Percentiles rank a stretch among this genome's conserved stretches.
These are phyloP conservation scores for Lithospermum erythrorhizon DNA, from an alignment of 257 asterid genomes.

Conservation along the genomic window DNA sequence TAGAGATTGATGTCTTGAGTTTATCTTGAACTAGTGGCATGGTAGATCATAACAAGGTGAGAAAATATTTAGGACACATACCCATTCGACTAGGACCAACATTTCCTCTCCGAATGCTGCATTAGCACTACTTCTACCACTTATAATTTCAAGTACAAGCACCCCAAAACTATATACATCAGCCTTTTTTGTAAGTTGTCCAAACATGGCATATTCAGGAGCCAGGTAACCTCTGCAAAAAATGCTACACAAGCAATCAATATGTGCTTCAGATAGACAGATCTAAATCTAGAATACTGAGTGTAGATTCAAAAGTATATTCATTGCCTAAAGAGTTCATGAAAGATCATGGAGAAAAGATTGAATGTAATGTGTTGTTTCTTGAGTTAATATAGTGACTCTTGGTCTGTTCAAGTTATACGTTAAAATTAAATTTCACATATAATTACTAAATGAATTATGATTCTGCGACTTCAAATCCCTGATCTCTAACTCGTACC, in stretches of 20 bases:
- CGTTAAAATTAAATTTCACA: too few relatives aligned
- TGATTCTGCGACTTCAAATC: too few relatives aligned
- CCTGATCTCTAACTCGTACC: too few relatives aligned
- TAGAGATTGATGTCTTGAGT: not conserved
- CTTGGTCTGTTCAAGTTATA: too few relatives aligned
- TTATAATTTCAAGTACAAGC: constrained; percentile 56
- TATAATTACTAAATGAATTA: too few relatives aligned
- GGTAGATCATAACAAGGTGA: not conserved
- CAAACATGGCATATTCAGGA: constrained; percentile 67
- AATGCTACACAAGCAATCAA: not conserved
- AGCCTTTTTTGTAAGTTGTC: constrained; percentile 73
- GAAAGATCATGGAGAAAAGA: not conserved
- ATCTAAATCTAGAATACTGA: not conserved
- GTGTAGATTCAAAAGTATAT: not conserved
- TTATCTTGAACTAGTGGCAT: not conserved
- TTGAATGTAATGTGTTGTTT: not conserved
- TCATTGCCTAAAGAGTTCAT: not conserved
- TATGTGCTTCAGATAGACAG: too few relatives aligned
- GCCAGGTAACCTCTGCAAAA: constrained; percentile 71
- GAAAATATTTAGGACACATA: constrained; percentile 3
- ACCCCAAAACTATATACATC: constrained; percentile 88
- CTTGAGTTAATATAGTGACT: not conserved
- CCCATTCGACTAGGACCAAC: constrained; percentile 70
- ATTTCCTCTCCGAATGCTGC: constrained; percentile 53
- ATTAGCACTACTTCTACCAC: constrained; percentile 63